These are phyloP conservation scores for Daldinia caldariorum DNA, from an alignment of 495 filamentous ascomycete species.

Conservation along the genomic window DNA sequence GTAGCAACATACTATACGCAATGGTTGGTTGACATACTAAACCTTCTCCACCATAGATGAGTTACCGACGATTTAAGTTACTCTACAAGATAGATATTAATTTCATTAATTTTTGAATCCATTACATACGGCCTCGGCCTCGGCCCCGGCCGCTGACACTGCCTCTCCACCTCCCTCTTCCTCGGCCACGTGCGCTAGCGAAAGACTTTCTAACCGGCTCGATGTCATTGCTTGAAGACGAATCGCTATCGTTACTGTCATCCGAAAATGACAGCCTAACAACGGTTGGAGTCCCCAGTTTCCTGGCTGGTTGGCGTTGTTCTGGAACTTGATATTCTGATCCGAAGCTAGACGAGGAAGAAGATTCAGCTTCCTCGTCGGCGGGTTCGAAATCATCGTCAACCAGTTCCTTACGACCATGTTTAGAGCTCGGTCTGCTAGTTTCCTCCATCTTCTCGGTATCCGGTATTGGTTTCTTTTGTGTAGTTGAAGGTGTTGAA, in stretches of 20 bases:
- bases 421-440: constrained; percentile 25
- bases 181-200: constrained; percentile 31
- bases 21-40: background rate
- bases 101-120: no score
- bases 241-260: constrained; percentile 23
- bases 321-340: constrained; percentile 29
- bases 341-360: constrained; percentile 35
- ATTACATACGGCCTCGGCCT: constrained; percentile 23
- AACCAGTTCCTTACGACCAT: constrained; percentile 35
- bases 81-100: background rate
- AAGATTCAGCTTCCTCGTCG: constrained; percentile 41
- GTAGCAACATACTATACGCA: background rate
- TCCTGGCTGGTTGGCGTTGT: constrained; percentile 10
- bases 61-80: background rate
- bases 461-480: background rate
- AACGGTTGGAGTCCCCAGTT: constrained; percentile 34
- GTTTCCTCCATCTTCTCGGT: constrained; percentile 12
- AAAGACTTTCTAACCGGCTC: constrained; percentile 14
- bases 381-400: constrained; percentile 52
- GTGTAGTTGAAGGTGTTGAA: constrained; percentile 13
- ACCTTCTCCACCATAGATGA: background rate
- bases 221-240: constrained; percentile 32
- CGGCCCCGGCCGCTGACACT: constrained; percentile 15
- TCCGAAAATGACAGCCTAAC: constrained; percentile 35
- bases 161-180: constrained; percentile 32